A percentile compares a stretch with the other conserved stretches of the same genome.
Evolutionary conservation across 2,329 filamentous ascomycete genomes (phyloP).

Genomic region (Massarina eburnea): DNA sequence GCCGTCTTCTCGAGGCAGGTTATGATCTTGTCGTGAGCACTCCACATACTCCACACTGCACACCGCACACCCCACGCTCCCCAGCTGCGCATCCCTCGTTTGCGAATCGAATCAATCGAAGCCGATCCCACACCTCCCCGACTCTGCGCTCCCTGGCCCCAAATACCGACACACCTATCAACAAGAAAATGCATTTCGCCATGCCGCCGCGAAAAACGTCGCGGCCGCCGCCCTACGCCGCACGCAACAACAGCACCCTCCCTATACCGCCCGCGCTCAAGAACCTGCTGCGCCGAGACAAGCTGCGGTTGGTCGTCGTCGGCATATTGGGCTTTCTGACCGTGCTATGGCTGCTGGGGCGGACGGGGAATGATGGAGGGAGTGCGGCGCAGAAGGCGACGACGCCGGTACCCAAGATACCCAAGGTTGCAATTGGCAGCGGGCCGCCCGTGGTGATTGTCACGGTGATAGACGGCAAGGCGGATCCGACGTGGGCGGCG

Average conservation of each 20-base stretch:
- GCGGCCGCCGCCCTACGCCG: conserved; percentile 70
- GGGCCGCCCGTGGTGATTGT: conserved; percentile 70
- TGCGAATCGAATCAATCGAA: conserved; percentile 1
- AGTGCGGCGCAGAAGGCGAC: conserved; percentile 2
- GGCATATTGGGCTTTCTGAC: conserved; percentile 58
- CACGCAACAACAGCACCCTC: conserved; percentile 54
- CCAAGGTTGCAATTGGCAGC: conserved; percentile 46
- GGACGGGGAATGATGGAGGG: conserved; percentile 23
- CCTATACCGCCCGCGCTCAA: conserved; percentile 50
- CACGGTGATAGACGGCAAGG: conserved; percentile 74
- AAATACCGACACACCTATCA: conserved; percentile 1
- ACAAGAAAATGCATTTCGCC: conserved; percentile 76
- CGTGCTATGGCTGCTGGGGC: conserved; percentile 40
- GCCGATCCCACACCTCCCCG: background rate
- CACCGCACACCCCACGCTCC: conserved; percentile 2
- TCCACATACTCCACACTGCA: no score
- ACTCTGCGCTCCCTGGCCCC: conserved; percentile 20
- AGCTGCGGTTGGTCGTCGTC: conserved; percentile 60
- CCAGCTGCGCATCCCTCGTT: conserved; percentile 30
- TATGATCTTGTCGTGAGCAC: conserved; percentile 15
- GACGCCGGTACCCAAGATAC: conserved; percentile 16
- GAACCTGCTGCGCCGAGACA: conserved; percentile 57
- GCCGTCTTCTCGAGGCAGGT: conserved; percentile 1
- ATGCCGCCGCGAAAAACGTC: conserved; percentile 84
- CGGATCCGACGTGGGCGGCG: conserved; percentile 68